Base-by-base conservation (phyloP, 2,329 filamentous ascomycete species). In the Fusarium sp. region DNA sequence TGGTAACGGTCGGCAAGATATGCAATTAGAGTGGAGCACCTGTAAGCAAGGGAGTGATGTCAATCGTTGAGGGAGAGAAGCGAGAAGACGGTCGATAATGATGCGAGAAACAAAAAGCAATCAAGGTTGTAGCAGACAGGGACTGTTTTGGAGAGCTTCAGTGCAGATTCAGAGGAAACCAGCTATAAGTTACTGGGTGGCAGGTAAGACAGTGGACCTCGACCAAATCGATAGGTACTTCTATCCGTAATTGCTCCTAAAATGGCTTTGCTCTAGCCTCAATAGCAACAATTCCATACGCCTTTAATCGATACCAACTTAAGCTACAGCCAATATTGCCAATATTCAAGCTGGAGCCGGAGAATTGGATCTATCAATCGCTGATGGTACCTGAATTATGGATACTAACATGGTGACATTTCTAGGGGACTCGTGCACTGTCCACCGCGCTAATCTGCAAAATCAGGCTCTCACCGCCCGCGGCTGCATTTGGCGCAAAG, bases 381-480 rank as follows among this genome's bases (percentile, higher is more conserved):
- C 39, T 42, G 41, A 35, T 22, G 26, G 45, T 54, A 33, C 57
- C 57, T 60, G 57, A 33, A 58, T 38, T 54, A 54, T 54, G 50
- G 50, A 54, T 54, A 53, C n/a, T n/a, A n/a, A n/a, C 50, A 28
- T 10, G 24, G 24, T 54, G 50, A 54, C 50, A 54, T 54, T 26
- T 39, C 20, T 26, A 47, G 31, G 30, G 55, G 31, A 50, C 24
- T 57, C 24, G 55, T 35, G 55, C 6, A 68, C 65, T 61, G 62
- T 61, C 33, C 35, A 26, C 16, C 33, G 72, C 55, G 68, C 72
- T 66, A 51, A 51, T 35, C 48, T 35, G 22, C 13, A 4, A 35
- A 35, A 57, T 58, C 56, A 71, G 70, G 64, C 73, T 66, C 71
- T 77, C 74, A 77, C 76, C 75, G 76, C 74, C 74, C 73, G 75